Evolutionary conservation across 306 rosid species (phyloP), one percentile per base, ranked within the genome.

Genomic region (Casuarina equisetifolia): DNA sequence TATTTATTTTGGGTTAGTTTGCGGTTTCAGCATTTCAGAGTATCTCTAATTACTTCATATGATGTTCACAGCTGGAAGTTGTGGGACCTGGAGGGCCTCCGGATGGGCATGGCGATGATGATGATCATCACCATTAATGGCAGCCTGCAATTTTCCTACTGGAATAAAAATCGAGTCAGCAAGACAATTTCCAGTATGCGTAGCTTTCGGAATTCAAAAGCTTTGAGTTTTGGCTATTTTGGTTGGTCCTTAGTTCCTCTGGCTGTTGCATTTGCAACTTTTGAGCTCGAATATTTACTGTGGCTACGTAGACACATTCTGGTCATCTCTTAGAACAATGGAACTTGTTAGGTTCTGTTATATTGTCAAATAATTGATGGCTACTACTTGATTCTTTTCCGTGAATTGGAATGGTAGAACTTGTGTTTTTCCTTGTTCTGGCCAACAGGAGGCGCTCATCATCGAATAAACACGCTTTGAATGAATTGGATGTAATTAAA

Each of bases 81-180:
- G 98, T 91, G 59, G 98, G 97, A 82, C 93, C 96, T 6, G 98
- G 98, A 32, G 98, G 97, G 85, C 84, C 98, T 17, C 98, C 98
- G 11, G 88, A 91, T 81, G 94, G 91, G 35, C 97, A 81, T 44
- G 88, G 84, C 5, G 92, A 89, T 64, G 89, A 90, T 2, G 79
- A 84, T 0, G 73, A 85, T 45, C 97, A 88, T 80, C 96, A 90
- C 80, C 96, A 90, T 79, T 91, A 87, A 88, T 82, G 49, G 75
- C 74, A 39, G 76, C 54, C 70, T 25, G 62, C 75, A 61, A 72
- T 77, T 85, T 84, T 83, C 75, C 73, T 66, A 69, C 75, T 69
- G 89, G 81, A 93, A 89, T 88, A 88, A 91, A 25, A 82, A 71
- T 82, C 80, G 69, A 74, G 78, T 69, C 72, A 76, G 79, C 59